Evolutionary conservation across 805 yeast genomes (phyloP).

Genomic region (Candida anglica): DNA sequence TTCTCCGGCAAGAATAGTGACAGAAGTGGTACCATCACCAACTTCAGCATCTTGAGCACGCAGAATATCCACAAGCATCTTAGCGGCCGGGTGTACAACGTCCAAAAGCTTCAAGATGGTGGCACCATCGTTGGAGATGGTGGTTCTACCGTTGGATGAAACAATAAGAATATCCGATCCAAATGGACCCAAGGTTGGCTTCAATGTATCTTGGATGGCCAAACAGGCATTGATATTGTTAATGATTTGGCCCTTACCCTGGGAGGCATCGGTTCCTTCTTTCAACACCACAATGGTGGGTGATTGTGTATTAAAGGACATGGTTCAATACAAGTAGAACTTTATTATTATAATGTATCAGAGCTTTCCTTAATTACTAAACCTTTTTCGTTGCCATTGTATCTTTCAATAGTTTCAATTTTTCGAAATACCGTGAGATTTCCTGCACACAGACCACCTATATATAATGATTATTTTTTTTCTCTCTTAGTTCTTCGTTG

Average conservation of each 20-base stretch:
- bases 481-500: too few species aligned
- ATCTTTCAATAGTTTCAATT: too few species aligned
- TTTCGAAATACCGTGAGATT: too few species aligned
- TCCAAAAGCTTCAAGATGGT: slow-evolving; percentile 88
- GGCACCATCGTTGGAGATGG: slow-evolving; percentile 98
- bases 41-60: slow-evolving; percentile 98
- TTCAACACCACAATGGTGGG: slow-evolving; percentile 98
- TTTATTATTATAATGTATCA: too few species aligned
- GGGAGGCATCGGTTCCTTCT: slow-evolving; percentile 97
- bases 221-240: slow-evolving; percentile 95
- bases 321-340: too few species aligned
- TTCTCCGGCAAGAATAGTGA: slow-evolving; percentile 93
- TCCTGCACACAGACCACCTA: too few species aligned
- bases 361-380: too few species aligned
- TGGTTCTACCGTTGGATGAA: slow-evolving; percentile 76
- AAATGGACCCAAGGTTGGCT: slow-evolving; percentile 94
- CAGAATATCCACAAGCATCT: slow-evolving; percentile 88
- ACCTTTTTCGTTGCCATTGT: too few species aligned
- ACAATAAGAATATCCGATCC: slow-evolving; percentile 95
- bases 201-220: slow-evolving; percentile 93
- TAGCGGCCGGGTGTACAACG: slow-evolving; percentile 98
- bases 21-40: slow-evolving; percentile 98
- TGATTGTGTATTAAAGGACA: slow-evolving; percentile 90
- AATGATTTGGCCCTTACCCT: slow-evolving; percentile 93
- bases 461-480: too few species aligned